These are phyloP conservation scores for Coemansia nantahalensis DNA, from an alignment of 192 early-diverging fungal genomes.

Conservation along the genomic window DNA sequence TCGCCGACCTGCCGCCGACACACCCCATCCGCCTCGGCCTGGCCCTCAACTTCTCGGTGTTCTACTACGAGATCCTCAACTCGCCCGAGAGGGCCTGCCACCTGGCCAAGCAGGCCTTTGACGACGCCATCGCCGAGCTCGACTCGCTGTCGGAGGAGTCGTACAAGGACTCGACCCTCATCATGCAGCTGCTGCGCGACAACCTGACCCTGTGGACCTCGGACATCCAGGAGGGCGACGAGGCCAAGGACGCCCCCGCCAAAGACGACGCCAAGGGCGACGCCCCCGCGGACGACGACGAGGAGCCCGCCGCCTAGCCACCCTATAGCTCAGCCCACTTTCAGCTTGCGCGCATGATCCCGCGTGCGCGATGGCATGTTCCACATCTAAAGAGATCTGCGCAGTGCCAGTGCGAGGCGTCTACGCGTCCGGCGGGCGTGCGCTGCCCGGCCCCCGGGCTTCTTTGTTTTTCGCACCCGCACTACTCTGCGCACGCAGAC, in stretches of 20 bases:
- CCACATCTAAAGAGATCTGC: too few relatives aligned
- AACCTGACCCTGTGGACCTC: conserved; percentile 97
- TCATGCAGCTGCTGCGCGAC: conserved; percentile 97
- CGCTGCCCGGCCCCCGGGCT: too few relatives aligned
- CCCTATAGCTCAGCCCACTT: too few relatives aligned
- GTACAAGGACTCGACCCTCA: conserved; percentile 97
- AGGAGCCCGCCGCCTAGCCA: conserved; percentile 24
- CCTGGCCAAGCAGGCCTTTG: conserved; percentile 90
- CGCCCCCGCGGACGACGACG: conserved; percentile 22
- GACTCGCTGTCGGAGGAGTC: conserved; percentile 91
- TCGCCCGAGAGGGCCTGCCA: conserved; percentile 91
- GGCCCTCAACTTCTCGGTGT: conserved; percentile 97
- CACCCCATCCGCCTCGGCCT: conserved; percentile 97
- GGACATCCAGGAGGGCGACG: conserved; percentile 65
- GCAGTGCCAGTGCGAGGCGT: too few relatives aligned
- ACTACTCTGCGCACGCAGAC: too few relatives aligned
- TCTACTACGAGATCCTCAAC: conserved; percentile 98
- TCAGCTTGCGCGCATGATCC: too few relatives aligned
- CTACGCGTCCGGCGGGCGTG: too few relatives aligned
- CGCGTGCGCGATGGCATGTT: too few relatives aligned
- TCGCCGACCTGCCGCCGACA: conserved; percentile 78
- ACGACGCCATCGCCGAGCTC: conserved; percentile 93
- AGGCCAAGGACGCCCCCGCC: conserved; percentile 14
- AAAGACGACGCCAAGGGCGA: conserved; percentile 30
- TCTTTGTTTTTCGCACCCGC: too few relatives aligned